A percentile compares a stretch with the other conserved stretches of the same genome.
Conservation (phyloP, 495 filamentous ascomycete species). For the Penicillium mononematosum region DNA sequence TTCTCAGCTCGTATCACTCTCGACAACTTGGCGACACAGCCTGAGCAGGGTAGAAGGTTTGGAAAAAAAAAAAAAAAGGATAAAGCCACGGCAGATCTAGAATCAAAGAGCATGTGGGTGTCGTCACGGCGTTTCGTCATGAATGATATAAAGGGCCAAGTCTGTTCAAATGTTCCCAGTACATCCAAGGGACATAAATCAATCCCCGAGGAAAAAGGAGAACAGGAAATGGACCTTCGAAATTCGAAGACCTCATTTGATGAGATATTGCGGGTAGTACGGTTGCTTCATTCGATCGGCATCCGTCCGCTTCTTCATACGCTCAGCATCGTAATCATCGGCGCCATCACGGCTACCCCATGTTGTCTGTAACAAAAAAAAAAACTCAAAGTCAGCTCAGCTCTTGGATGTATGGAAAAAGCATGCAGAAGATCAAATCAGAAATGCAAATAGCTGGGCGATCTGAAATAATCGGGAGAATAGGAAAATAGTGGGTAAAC, state of each 20-base stretch:
- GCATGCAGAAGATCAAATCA: background rate
- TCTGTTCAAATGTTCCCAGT: background rate
- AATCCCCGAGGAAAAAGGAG: background rate
- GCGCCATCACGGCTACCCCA: slow-evolving; percentile 61
- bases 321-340: slow-evolving; percentile 55
- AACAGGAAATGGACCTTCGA: slow-evolving; percentile 3
- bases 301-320: slow-evolving; percentile 53
- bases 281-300: slow-evolving; percentile 41
- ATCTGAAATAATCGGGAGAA: slow-evolving; percentile 15
- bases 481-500: slow-evolving; percentile 19
- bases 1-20: slow-evolving; percentile 1
- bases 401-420: background rate
- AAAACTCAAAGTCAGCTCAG: slow-evolving; percentile 17
- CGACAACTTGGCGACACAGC: slow-evolving; percentile 1
- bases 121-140: slow-evolving; percentile 44
- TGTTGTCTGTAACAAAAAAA: slow-evolving; percentile 43
- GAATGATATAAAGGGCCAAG: slow-evolving; percentile 15
- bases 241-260: slow-evolving; percentile 24
- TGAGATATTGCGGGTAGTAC: slow-evolving; percentile 33
- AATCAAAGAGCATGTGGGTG: slow-evolving; percentile 21
- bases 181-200: background rate
- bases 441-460: background rate
- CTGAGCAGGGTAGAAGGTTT: slow-evolving; percentile 5
- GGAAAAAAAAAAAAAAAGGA: background rate
- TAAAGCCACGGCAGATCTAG: slow-evolving; percentile 23